Evolutionary conservation across 306 rosid genomes (phyloP).

Genomic region (Cercis canadensis): DNA sequence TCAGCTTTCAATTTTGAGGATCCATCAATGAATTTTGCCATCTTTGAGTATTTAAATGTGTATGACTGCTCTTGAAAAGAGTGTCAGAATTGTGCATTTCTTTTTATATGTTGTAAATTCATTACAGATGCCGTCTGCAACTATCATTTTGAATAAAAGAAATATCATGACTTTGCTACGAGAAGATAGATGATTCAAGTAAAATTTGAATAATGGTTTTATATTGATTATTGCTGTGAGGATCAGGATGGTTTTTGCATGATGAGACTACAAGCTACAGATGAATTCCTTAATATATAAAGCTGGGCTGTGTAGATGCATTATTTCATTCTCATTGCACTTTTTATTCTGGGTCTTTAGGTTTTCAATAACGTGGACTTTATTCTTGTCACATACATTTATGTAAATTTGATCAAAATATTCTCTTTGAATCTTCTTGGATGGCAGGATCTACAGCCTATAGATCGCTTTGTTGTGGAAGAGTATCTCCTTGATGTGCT

Average conservation of each 20-base stretch:
- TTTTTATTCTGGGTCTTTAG: slow-evolving; percentile 2
- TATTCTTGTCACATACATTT: slow-evolving; percentile 24
- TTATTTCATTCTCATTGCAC: not conserved
- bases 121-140: too few species aligned
- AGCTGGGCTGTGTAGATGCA: not conserved
- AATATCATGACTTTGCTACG: too few species aligned
- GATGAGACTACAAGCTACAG: not conserved
- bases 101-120: too few species aligned
- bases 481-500: slow-evolving; percentile 97
- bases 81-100: too few species aligned
- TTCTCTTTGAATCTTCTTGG: slow-evolving; percentile 30
- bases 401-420: slow-evolving; percentile 18
- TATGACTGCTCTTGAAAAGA: too few species aligned
- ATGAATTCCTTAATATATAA: slow-evolving; percentile 20
- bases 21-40: too few species aligned
- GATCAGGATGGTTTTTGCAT: slow-evolving; percentile 12
- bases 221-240: not conserved
- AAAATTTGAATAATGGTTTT: too few species aligned
- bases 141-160: too few species aligned
- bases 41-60: too few species aligned
- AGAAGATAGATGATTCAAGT: too few species aligned
- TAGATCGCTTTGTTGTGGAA: slow-evolving; percentile 93
- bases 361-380: slow-evolving; percentile 16
- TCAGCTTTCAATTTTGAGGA: too few species aligned
- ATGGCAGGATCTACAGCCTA: slow-evolving; percentile 89